Base-by-base conservation (phyloP, 2,329 filamentous ascomycete genomes). In the Penicillium expansum region DNA sequence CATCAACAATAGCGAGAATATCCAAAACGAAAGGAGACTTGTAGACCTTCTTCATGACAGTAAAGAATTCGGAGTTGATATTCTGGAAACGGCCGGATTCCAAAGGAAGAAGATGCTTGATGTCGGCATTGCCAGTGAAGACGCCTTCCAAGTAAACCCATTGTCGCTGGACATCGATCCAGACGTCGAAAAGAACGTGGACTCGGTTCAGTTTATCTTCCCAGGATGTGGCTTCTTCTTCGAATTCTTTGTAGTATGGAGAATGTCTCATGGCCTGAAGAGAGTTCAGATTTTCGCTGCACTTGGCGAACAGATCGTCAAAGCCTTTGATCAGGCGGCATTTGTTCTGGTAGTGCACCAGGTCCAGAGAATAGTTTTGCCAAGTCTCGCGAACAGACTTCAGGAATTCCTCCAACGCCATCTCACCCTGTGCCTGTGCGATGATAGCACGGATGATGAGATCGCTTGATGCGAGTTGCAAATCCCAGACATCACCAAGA, bases 71-170 rank as follows among this genome's bases (percentile, higher is more conserved):
- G 60, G 92, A 95, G 77, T 99, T 99, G 81, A 99, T 99, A 77
- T 97, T 99, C 71, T 96, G 91, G 79, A 99, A 99, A 56, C 94
- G 87, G 11, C 91, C 92, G 1, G 94, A 97, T 73, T 99, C 94
- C 61, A 96, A 92, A 5, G 95, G 95, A 22, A 99, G 84, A 50
- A 99, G 81, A 73, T 97, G 93, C 77, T 97, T 99, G 80, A 99
- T 99, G 70, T 99, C 94, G 38, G 91, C 93, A 71, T 99, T 99
- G 57, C 94, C 94, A 1, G 93, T 97, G 72, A 99, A 99, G 33
- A 99, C 94, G 64, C 94, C 94, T 77, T 99, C 95, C 5, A 99
- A 85, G 73, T 99, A 99, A 8, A 99, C 94, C 94, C 94, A 99
- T 77, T 99, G 94, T 60, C 95, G 89, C 75, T 99, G 94, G n/a